Evolutionary conservation across 352 stramenopile species (phyloP).

Genomic region (Phytophthora niederhauseri): DNA sequence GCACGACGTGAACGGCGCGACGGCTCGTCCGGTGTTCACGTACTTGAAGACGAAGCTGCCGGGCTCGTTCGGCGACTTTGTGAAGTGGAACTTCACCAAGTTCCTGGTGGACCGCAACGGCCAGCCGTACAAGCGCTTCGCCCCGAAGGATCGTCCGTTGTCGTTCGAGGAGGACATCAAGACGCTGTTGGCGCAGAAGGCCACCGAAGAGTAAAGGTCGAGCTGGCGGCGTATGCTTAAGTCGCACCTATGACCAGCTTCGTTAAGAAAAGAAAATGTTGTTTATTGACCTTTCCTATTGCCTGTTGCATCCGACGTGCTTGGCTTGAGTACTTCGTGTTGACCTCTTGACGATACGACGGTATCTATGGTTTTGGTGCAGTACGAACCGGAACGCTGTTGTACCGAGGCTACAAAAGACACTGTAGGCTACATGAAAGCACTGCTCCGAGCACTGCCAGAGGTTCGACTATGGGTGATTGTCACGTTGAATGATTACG

Average conservation of each 20-base stretch:
- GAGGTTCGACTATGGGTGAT: not conserved
- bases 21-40: slow-evolving; percentile 76
- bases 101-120: slow-evolving; percentile 91
- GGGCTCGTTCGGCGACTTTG: slow-evolving; percentile 64
- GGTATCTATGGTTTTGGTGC: too few species aligned
- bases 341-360: too few species aligned
- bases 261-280: not conserved
- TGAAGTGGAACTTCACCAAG: slow-evolving; percentile 92
- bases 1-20: slow-evolving; percentile 80
- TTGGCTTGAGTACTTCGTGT: too few species aligned
- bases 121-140: slow-evolving; percentile 46
- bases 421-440: too few species aligned
- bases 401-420: too few species aligned
- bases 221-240: not conserved
- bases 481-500: not conserved
- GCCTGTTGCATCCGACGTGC: too few species aligned
- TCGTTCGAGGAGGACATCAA: slow-evolving; percentile 46
- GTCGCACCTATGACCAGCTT: not conserved
- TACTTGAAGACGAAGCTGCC: slow-evolving; percentile 82
- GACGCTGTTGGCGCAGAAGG: slow-evolving; percentile 39
- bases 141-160: slow-evolving; percentile 26
- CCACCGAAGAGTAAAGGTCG: slow-evolving; percentile 19
- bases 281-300: not conserved
- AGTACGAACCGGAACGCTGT: too few species aligned
- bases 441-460: too few species aligned